Conservation (phyloP, 148 eudicot genomes). For the Cornus suecica region DNA sequence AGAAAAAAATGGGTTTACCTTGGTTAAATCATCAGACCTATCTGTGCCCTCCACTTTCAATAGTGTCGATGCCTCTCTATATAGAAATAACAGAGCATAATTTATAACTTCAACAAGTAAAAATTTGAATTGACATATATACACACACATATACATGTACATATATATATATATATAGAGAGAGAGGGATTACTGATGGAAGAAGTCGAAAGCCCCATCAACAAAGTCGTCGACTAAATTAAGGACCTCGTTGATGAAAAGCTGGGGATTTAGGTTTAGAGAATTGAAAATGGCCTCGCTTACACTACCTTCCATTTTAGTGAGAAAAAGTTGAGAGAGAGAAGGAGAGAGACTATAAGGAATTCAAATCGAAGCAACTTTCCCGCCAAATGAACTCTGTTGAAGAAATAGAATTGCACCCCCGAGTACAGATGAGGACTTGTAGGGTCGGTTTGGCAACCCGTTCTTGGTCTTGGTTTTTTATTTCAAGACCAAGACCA, state of each 20-base stretch:
- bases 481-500: too few relatives aligned
- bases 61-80: constrained; percentile 52
- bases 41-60: constrained; percentile 51
- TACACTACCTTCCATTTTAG: constrained; percentile 54
- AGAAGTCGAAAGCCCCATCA: constrained; percentile 67
- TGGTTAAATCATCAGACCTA: constrained; percentile 48
- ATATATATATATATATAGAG: neutral
- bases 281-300: constrained; percentile 62
- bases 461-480: too few relatives aligned
- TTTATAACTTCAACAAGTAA: neutral
- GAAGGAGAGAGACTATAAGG: neutral
- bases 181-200: constrained; percentile 41
- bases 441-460: too few relatives aligned
- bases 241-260: constrained; percentile 70
- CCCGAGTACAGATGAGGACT: too few relatives aligned
- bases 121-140: neutral
- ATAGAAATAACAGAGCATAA: constrained; percentile 9
- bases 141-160: neutral
- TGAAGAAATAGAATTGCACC: neutral
- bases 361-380: neutral
- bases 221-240: constrained; percentile 54
- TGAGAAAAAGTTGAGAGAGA: neutral
- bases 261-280: constrained; percentile 66
- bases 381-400: constrained; percentile 7
- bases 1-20: constrained; percentile 28